Percentiles rank a stretch among this genome's conserved stretches.
Conservation (phyloP, 1,284 basidiomycete genomes). For the Apiotrichum akiyoshidainum region DNA sequence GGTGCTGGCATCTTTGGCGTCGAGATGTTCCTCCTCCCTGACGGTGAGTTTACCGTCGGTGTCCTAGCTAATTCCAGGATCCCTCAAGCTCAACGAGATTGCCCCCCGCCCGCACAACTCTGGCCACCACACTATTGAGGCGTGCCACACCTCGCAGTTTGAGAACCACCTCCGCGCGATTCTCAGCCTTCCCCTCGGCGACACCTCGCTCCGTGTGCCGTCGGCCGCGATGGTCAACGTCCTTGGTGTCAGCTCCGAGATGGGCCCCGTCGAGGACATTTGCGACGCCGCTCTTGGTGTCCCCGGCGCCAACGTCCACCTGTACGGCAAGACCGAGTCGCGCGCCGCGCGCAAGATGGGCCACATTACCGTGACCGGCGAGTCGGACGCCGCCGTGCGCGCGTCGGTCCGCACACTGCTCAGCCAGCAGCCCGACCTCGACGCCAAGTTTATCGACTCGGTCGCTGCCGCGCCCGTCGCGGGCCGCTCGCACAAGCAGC, state of each 20-base stretch:
- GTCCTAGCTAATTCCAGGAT: conserved; percentile 54
- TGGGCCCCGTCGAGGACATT: conserved; percentile 58
- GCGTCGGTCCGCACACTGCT: conserved; percentile 69
- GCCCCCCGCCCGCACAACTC: conserved; percentile 99
- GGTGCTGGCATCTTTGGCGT: conserved; percentile 97
- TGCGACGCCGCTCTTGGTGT: conserved; percentile 60
- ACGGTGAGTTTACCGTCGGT: conserved; percentile 59
- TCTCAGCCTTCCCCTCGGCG: conserved; percentile 82
- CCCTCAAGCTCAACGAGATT: conserved; percentile 90
- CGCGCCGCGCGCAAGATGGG: conserved; percentile 96
- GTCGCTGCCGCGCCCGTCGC: conserved; percentile 56
- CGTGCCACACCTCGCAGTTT: conserved; percentile 93
- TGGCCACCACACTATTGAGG: conserved; percentile 99
- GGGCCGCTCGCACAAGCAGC: conserved; percentile 60
- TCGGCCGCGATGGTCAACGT: conserved; percentile 93
- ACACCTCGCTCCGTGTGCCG: conserved; percentile 81
- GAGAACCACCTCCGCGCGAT: conserved; percentile 98
- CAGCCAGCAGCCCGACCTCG: conserved; percentile 59
- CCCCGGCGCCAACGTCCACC: conserved; percentile 77
- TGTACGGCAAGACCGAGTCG: conserved; percentile 90
- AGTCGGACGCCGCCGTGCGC: conserved; percentile 73
- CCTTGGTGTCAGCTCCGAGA: conserved; percentile 69
- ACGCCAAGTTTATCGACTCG: conserved; percentile 54
- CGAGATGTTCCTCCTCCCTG: conserved; percentile 90
- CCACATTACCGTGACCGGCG: conserved; percentile 86